Percentiles rank a stretch among this genome's conserved stretches.
Conservation (phyloP, 192 early-diverging fungal genomes). For the Phycomyces blakesleeanus region DNA sequence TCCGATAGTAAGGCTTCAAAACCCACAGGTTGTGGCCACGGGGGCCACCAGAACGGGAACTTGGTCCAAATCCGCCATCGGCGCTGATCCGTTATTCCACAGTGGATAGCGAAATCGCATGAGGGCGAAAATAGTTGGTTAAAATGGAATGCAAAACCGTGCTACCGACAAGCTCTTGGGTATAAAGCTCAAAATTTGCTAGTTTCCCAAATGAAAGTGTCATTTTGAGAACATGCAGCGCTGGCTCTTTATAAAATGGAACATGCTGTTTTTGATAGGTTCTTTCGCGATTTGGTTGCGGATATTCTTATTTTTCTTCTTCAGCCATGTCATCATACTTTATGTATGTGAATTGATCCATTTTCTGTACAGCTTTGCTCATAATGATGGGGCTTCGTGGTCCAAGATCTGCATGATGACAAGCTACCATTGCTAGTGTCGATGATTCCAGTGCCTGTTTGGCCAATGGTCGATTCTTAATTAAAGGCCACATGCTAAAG, state of each 20-base stretch:
- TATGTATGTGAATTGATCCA: neutral
- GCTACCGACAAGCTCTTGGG: neutral
- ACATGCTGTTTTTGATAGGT: neutral
- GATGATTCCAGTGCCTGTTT: conserved; percentile 2
- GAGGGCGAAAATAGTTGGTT: neutral
- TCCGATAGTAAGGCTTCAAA: too few relatives aligned
- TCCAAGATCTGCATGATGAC: neutral
- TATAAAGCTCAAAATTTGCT: neutral
- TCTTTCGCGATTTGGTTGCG: neutral
- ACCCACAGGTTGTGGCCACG: too few relatives aligned
- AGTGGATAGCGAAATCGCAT: conserved; percentile 3
- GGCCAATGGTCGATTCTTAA: neutral
- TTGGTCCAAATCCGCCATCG: too few relatives aligned
- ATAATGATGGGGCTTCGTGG: neutral
- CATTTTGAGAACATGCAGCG: neutral
- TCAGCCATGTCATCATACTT: neutral
- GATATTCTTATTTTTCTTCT: neutral
- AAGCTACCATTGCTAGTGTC: neutral
- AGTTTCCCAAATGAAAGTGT: conserved; percentile 3
- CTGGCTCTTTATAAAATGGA: neutral
- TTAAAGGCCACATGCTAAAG: neutral
- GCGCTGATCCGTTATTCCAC: too few relatives aligned
- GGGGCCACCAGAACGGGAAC: too few relatives aligned
- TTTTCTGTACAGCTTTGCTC: neutral
- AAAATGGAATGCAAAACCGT: conserved; percentile 1